A percentile compares a stretch with the other conserved stretches of the same genome.
phyloP scores from a whole-genome alignment of 345 rosid genomes.

The Lumnitzera racemosa region DNA sequence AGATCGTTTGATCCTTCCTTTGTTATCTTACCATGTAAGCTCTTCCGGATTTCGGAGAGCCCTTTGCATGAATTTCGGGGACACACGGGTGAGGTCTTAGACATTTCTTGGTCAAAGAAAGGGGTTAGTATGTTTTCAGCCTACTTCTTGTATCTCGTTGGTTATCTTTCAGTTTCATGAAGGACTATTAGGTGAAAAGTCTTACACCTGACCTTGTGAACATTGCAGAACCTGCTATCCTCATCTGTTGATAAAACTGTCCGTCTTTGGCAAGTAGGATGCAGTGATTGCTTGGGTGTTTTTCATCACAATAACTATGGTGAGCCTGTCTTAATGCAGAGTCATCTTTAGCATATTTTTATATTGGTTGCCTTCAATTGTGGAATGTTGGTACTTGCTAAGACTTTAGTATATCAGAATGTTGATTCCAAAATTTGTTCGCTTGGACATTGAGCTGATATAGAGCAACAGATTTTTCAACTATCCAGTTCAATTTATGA shows the following conservation, averaged over 20 bases:
- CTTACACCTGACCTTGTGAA: conserved; percentile 1
- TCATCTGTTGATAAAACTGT: conserved; percentile 62
- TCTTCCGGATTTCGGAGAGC: conserved; percentile 49
- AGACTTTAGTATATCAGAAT: too few relatives aligned
- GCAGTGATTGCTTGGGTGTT: conserved; percentile 38
- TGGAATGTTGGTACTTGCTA: too few relatives aligned
- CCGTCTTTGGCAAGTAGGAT: conserved; percentile 53
- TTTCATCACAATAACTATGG: conserved; percentile 67
- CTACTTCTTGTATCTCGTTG: conserved; percentile 3
- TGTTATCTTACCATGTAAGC: conserved; percentile 57
- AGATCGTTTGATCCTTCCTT: conserved; percentile 49
- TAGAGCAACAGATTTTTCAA: too few relatives aligned
- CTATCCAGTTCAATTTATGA: too few relatives aligned
- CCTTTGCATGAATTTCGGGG: conserved; percentile 67
- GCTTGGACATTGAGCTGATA: too few relatives aligned
- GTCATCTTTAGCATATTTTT: conserved; percentile 1
- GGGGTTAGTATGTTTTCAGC: conserved; percentile 38
- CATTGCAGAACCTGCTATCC: conserved; percentile 53
- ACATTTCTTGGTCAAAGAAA: conserved; percentile 73
- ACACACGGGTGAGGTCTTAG: conserved; percentile 58
- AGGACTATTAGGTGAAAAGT: background rate
- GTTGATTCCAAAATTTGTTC: too few relatives aligned
- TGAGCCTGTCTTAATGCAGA: conserved; percentile 12
- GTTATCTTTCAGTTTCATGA: background rate
- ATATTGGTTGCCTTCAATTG: background rate